Conservation (phyloP, 345 rosid species). For the Leavenworthia alabamica region DNA sequence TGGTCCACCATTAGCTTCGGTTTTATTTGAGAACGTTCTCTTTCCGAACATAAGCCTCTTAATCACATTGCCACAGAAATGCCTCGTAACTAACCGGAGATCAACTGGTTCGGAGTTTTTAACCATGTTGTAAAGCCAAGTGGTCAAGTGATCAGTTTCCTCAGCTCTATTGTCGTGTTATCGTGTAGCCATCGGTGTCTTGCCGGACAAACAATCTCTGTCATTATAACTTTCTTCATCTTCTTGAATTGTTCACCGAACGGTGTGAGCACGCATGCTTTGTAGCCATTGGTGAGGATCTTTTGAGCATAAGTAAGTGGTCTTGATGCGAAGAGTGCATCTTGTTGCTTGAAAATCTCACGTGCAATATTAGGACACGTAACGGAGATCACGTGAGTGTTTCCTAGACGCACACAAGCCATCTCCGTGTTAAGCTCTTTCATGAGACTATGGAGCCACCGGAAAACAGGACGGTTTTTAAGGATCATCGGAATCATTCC, state of each 20-base stretch:
- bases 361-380: constrained; percentile 33
- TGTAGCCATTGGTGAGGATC: constrained; percentile 22
- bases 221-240: constrained; percentile 31
- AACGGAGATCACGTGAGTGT: constrained; percentile 34
- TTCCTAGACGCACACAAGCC: constrained; percentile 37
- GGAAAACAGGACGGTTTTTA: constrained; percentile 28
- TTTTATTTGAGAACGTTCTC: constrained; percentile 21
- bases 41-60: constrained; percentile 32
- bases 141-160: constrained; percentile 34
- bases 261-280: constrained; percentile 22
- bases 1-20: constrained; percentile 30
- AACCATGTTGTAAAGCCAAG: constrained; percentile 30
- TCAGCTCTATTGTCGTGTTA: constrained; percentile 30
- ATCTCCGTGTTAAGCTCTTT: constrained; percentile 35
- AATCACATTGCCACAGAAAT: constrained; percentile 32
- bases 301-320: constrained; percentile 26
- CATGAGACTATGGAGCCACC: constrained; percentile 34
- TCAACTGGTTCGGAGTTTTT: constrained; percentile 19
- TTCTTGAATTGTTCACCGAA: constrained; percentile 36
- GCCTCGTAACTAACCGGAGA: constrained; percentile 29
- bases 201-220: constrained; percentile 31
- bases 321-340: constrained; percentile 32
- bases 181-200: constrained; percentile 37
- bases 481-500: constrained; percentile 30
- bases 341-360: constrained; percentile 34